A percentile compares a stretch with the other conserved stretches of the same genome.
Evolutionary conservation across 208 protist genomes (phyloP).

Genomic region (Leishmania gerbilli): DNA sequence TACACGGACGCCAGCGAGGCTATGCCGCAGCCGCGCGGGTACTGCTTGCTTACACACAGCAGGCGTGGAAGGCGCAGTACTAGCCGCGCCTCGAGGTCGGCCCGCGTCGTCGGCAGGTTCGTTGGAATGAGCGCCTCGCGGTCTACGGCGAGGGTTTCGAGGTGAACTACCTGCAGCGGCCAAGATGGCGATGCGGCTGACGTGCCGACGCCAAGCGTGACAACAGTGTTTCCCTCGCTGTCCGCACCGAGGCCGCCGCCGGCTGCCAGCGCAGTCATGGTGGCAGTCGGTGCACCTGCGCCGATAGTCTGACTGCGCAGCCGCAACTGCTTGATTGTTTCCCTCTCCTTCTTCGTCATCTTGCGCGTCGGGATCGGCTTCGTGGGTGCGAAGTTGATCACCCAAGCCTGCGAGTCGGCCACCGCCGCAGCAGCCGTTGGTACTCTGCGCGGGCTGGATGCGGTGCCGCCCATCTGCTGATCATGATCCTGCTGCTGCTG

Average conservation of each 20-base stretch:
- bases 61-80: conserved; percentile 69
- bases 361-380: conserved; percentile 50
- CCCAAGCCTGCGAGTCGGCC: conserved; percentile 56
- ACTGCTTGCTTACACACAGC: conserved; percentile 89
- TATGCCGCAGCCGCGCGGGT: conserved; percentile 90
- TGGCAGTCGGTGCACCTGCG: conserved; percentile 2
- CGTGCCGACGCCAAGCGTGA: background rate
- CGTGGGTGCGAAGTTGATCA: conserved; percentile 61
- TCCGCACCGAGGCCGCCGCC: conserved; percentile 22
- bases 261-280: background rate
- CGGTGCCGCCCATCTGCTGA: background rate
- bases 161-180: conserved; percentile 37
- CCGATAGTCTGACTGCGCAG: conserved; percentile 20
- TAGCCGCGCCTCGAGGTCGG: conserved; percentile 68
- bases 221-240: conserved; percentile 52
- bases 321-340: conserved; percentile 46
- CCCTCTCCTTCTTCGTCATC: conserved; percentile 69
- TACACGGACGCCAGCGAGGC: conserved; percentile 86
- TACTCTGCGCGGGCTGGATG: background rate
- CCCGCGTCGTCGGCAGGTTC: conserved; percentile 64
- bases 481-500: background rate
- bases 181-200: conserved; percentile 9
- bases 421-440: background rate
- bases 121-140: conserved; percentile 60
- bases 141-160: conserved; percentile 52